Percentiles rank a stretch among this genome's conserved stretches.
Conservation (phyloP, 2,329 filamentous ascomycete species). For the Fusarium pseudograminearum region DNA sequence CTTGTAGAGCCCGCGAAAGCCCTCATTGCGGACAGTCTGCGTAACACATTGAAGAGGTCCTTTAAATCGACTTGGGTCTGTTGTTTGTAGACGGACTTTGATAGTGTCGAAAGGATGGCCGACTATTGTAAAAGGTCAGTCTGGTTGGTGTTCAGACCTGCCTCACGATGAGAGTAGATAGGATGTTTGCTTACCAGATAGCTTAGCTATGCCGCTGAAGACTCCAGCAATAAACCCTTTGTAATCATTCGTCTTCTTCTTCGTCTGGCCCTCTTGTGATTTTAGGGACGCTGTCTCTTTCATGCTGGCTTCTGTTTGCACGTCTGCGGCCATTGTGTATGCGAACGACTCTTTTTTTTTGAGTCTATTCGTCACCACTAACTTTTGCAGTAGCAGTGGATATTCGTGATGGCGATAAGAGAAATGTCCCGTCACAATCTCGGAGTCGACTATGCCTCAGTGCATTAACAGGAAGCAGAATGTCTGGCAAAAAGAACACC, state of each 20-base stretch:
- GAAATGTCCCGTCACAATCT: not conserved
- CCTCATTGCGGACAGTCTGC: constrained; percentile 88
- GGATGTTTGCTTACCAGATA: constrained; percentile 72
- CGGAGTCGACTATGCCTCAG: not conserved
- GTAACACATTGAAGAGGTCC: constrained; percentile 88
- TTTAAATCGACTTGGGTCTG: constrained; percentile 78
- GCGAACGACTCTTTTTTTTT: not conserved
- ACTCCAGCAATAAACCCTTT: constrained; percentile 98
- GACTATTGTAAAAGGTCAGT: constrained; percentile 54
- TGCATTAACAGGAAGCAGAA: not conserved
- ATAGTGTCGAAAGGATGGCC: constrained; percentile 91
- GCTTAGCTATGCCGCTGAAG: constrained; percentile 92
- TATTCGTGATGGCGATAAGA: not conserved
- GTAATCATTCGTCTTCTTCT: constrained; percentile 65
- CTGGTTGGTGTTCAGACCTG: not conserved
- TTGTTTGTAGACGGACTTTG: constrained; percentile 95
- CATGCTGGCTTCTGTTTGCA: constrained; percentile 22
- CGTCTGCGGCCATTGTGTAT: constrained; percentile 41
- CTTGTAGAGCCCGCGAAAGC: constrained; percentile 89
- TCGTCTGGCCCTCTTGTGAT: constrained; percentile 16
- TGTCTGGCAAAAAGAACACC: not conserved
- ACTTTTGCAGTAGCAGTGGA: not conserved
- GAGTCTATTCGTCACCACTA: constrained; percentile 21
- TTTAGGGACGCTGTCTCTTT: constrained; percentile 3
- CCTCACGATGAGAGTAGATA: constrained; percentile 41